phyloP scores from a whole-genome alignment of 306 rosid species.

The Corylus heterophylla region DNA sequence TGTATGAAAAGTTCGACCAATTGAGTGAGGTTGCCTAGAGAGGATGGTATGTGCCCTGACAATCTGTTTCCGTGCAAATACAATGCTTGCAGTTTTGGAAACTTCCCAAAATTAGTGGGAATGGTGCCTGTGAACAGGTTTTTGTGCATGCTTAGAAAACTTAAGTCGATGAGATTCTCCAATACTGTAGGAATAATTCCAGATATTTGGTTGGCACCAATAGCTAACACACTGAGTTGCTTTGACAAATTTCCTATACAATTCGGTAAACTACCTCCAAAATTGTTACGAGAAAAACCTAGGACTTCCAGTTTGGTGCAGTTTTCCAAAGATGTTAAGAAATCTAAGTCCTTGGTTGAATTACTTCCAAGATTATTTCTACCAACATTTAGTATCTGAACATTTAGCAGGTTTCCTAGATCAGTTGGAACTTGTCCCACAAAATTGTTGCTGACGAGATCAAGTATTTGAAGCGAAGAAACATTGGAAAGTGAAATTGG shows the following conservation, averaged over 20 bases:
- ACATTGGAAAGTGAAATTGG: constrained; percentile 39
- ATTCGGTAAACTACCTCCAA: constrained; percentile 39
- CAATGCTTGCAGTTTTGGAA: neutral
- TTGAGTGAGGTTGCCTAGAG: constrained; percentile 33
- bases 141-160: neutral
- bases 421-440: constrained; percentile 22
- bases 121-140: constrained; percentile 24
- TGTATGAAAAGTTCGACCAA: neutral
- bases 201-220: constrained; percentile 8
- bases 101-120: constrained; percentile 33
- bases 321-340: constrained; percentile 29
- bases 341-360: constrained; percentile 22
- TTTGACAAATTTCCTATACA: constrained; percentile 35
- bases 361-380: constrained; percentile 28
- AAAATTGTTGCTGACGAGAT: constrained; percentile 8
- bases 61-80: neutral
- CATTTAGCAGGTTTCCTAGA: constrained; percentile 16
- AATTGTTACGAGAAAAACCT: constrained; percentile 17
- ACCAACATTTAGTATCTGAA: neutral
- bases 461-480: neutral
- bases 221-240: neutral
- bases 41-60: constrained; percentile 17
- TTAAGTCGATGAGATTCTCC: constrained; percentile 25
- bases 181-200: constrained; percentile 26
- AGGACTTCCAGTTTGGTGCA: neutral